Evolutionary conservation across 2,329 filamentous ascomycete species (phyloP), one percentile per base, ranked within the genome.

Genomic region (Colletotrichum godetiae): DNA sequence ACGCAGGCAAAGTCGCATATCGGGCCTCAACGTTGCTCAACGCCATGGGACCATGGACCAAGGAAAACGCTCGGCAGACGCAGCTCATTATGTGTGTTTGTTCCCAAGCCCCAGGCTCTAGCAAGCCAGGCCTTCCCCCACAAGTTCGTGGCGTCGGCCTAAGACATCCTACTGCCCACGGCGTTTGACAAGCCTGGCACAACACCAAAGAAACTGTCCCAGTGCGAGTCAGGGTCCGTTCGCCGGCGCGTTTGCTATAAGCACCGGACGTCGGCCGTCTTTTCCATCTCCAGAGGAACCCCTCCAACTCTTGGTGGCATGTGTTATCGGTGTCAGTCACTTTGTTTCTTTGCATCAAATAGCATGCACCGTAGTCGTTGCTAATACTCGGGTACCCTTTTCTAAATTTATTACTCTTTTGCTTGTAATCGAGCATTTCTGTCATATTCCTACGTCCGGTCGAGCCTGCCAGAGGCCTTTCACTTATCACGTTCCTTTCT

Each of bases 131-230:
- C 60, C 52, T 61, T 73, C 35, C 70, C 67, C 70, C 70, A 29
- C 67, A 73, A 70, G 70, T 70, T 70, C 56, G 67, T 70, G 70
- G 70, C 70, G 67, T 61, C 67, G 56, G 12, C 60, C 67, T 70
- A 73, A 70, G 67, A 70, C 70, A 70, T 70, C 61, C 67, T 59
- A 65, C 60, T 70, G 62, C 55, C 60, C 67, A 70, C 70, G 70
- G 70, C 70, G 70, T 73, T 73, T 73, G 70, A 70, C 67, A 73
- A 73, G 67, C 70, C 66, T 73, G 59, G 58, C 60, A 73, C 55
- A 65, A 56, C 55, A 60, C 59, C 67, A 70, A 70, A 70, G 70
- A 65, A 61, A 56, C 37, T 13, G 22, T 35, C 12, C 60, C 22
- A n/a, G 24, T 49, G 67, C 70, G 70, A 73, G 70, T 70, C 67